phyloP scores from a whole-genome alignment of 169 alveolate genomes.

The Plasmodium reichenowi region DNA sequence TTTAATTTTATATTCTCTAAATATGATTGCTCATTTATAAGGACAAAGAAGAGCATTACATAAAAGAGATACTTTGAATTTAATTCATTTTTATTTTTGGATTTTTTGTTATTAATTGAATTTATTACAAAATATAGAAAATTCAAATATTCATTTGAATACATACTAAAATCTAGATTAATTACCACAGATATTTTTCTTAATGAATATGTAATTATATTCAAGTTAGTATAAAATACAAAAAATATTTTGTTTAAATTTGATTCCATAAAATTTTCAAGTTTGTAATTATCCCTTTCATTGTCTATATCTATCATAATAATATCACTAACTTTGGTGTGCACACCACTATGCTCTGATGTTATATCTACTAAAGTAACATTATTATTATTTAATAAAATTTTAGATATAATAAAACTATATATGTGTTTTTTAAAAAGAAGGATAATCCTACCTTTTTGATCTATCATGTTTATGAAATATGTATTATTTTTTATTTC shows the following conservation, averaged over 20 bases:
- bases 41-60: conserved; percentile 21
- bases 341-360: not conserved
- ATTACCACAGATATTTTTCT: conserved; percentile 5
- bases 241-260: conserved; percentile 21
- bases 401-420: conserved; percentile 20
- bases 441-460: conserved; percentile 1
- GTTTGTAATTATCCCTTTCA: conserved; percentile 8
- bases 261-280: not conserved
- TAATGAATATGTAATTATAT: not conserved
- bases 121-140: conserved; percentile 4
- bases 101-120: not conserved
- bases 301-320: conserved; percentile 21
- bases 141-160: conserved; percentile 18
- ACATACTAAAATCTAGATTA: conserved; percentile 27
- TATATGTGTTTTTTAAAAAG: conserved; percentile 24
- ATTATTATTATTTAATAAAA: conserved; percentile 12
- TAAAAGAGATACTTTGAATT: conserved; percentile 21
- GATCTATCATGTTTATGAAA: conserved; percentile 5
- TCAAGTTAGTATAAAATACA: conserved; percentile 20
- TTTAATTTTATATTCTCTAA: conserved; percentile 19
- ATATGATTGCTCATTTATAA: conserved; percentile 25
- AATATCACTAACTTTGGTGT: conserved; percentile 11
- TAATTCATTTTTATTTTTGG: not conserved
- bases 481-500: conserved; percentile 8
- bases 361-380: conserved; percentile 17